phyloP scores from a whole-genome alignment of 139 green algal genomes.

The Desmodesmus armatus region DNA sequence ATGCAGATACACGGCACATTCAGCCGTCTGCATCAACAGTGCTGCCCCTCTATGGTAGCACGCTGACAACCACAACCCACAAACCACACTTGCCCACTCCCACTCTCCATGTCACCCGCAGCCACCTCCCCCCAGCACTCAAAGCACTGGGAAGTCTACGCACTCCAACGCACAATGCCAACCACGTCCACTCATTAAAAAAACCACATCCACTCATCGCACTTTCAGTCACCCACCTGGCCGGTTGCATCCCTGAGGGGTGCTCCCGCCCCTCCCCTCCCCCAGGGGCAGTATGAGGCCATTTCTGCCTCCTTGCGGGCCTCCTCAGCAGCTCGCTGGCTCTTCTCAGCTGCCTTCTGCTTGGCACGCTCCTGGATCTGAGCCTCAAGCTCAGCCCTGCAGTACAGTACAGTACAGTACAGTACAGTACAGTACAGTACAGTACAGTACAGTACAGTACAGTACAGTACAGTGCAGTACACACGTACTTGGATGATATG shows the following conservation, averaged over 20 bases:
- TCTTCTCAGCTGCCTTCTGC: constrained; percentile 32
- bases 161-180: not conserved
- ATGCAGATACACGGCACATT: too few species aligned
- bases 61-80: too few species aligned
- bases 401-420: not conserved
- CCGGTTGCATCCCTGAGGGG: constrained; percentile 13
- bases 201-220: too few species aligned
- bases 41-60: too few species aligned
- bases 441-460: too few species aligned
- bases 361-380: constrained; percentile 41
- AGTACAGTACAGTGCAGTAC: too few species aligned
- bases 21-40: too few species aligned
- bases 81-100: too few species aligned
- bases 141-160: not conserved
- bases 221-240: constrained; percentile 1
- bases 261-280: constrained; percentile 16
- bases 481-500: too few species aligned
- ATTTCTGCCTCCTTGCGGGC: constrained; percentile 29
- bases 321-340: constrained; percentile 6
- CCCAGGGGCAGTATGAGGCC: constrained; percentile 18
- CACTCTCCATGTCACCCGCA: not conserved
- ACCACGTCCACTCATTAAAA: not conserved
- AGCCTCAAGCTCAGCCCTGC: constrained; percentile 42
- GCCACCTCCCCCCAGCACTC: not conserved
- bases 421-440: too few species aligned